Conservation (phyloP, 352 stramenopile species). For the Globisporangium abappressorium region DNA sequence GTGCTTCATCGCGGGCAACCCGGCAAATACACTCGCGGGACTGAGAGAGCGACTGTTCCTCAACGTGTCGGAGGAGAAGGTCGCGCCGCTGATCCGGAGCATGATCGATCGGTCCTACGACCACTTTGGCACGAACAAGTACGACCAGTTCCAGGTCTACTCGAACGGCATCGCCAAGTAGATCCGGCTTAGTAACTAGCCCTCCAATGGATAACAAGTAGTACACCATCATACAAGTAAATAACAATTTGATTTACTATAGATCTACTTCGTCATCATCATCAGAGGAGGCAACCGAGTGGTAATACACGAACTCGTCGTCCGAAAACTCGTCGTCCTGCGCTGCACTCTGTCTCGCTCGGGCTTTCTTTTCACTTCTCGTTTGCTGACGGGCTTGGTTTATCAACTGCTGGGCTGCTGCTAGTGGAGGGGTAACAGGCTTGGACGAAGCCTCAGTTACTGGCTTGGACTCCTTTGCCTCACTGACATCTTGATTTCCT, state of each 20-base stretch:
- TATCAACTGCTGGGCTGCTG: background rate
- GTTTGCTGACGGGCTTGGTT: background rate
- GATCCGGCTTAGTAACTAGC: constrained; percentile 3
- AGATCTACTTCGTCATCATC: background rate
- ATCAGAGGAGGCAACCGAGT: background rate
- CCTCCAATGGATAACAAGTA: background rate
- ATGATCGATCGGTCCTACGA: constrained; percentile 95
- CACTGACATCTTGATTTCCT: background rate
- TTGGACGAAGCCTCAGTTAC: background rate
- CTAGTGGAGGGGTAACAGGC: background rate
- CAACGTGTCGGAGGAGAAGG: constrained; percentile 57
- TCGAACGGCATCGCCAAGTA: constrained; percentile 90
- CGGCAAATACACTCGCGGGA: constrained; percentile 31
- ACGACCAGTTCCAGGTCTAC: constrained; percentile 93
- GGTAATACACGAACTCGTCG: constrained; percentile 5
- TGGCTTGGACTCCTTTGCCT: background rate
- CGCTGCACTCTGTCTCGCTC: background rate
- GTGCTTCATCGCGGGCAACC: constrained; percentile 49
- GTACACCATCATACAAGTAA: background rate
- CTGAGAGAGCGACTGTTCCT: constrained; percentile 72
- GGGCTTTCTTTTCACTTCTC: background rate
- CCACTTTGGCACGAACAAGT: constrained; percentile 95
- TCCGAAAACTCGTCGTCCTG: background rate
- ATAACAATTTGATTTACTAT: background rate
- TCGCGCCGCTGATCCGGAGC: constrained; percentile 68